Evolutionary conservation across 106 monocot genomes (phyloP), one percentile per base, ranked within the genome.

Genomic region (Acanthochlamys bracteata): DNA sequence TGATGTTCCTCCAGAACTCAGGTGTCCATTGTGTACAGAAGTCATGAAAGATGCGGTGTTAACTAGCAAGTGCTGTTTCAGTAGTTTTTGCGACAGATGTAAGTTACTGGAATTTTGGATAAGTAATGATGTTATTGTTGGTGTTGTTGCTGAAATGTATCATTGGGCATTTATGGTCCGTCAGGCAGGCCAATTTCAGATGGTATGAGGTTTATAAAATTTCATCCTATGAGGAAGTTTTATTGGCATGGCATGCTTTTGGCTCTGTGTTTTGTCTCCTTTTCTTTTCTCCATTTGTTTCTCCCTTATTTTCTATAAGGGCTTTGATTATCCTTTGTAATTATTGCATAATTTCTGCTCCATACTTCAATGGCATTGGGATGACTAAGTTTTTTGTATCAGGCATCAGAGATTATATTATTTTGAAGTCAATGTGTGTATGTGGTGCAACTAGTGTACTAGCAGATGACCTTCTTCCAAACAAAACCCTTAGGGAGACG

Each of bases 11-110:
- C 84, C 82, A 26, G 90, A 91, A 57, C 57, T 96, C 17, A 84
- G 63, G 9, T 96, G 96, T 65, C 96, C 91, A n/a, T 65, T 96
- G 24, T 96, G 96, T 68, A 96, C 88, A 82, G 82, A 91, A 76
- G 87, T 88, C 12, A 96, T 96, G 91, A 96, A 90, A 70, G 96
- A 96, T 75, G 96, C 96, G 54, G 96, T 96, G 11, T 73, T 96
- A 68, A 96, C 96, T 25, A 85, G 91, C 85, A 96, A 88, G 64
- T 96, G 96, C 61, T 96, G 96, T 73, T 96, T 88, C 78, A 84
- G 76, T 57, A 96, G 91, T 72, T 96, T 96, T 56, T 96, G 96
- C 73, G 96, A 96, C 46, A 87, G 83, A 80, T 96, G 96, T 96
- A 76, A 84, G 92, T 57, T 65, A 10, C 49, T 49, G 15, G 12